These are phyloP conservation scores for Mortierella hygrophila DNA, from an alignment of 192 early-diverging fungal species.

Conservation along the genomic window DNA sequence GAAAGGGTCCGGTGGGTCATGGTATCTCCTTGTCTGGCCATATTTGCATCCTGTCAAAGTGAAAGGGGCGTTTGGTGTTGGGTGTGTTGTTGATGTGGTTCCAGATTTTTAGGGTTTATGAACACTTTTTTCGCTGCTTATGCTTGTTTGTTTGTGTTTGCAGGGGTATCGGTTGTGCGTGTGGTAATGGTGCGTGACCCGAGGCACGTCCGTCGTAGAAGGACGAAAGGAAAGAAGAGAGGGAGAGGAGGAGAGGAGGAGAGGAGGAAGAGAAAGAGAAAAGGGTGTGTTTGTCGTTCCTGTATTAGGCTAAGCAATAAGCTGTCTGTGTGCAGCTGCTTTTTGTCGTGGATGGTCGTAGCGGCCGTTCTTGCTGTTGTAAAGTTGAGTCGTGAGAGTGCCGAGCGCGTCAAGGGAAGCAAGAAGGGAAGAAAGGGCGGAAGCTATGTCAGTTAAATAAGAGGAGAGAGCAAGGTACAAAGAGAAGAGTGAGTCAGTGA, in stretches of 20 bases:
- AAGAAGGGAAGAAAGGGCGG: neutral
- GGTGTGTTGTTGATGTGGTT: neutral
- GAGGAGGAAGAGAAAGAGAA: neutral
- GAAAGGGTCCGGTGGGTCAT: neutral
- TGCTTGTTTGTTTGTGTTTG: neutral
- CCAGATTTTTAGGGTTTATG: constrained; percentile 8
- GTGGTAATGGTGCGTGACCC: neutral
- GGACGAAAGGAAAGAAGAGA: neutral
- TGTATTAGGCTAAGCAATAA: neutral
- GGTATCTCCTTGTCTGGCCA: constrained; percentile 5
- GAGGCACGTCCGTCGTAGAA: neutral
- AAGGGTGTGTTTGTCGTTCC: neutral
- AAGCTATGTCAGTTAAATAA: neutral
- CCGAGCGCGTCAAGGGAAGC: neutral
- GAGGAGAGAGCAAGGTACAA: neutral
- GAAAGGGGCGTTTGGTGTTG: neutral
- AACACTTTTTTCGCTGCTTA: neutral
- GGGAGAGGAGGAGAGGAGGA: neutral
- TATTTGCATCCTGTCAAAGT: neutral
- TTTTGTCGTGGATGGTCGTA: neutral
- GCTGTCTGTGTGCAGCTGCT: neutral
- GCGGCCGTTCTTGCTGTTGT: neutral
- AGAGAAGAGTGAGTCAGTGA: neutral
- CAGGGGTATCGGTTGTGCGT: neutral
- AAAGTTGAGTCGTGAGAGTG: neutral